A percentile compares a stretch with the other conserved stretches of the same genome.
Evolutionary conservation across 2,329 filamentous ascomycete species (phyloP).

Genomic region (Lachnum nothofagi): DNA sequence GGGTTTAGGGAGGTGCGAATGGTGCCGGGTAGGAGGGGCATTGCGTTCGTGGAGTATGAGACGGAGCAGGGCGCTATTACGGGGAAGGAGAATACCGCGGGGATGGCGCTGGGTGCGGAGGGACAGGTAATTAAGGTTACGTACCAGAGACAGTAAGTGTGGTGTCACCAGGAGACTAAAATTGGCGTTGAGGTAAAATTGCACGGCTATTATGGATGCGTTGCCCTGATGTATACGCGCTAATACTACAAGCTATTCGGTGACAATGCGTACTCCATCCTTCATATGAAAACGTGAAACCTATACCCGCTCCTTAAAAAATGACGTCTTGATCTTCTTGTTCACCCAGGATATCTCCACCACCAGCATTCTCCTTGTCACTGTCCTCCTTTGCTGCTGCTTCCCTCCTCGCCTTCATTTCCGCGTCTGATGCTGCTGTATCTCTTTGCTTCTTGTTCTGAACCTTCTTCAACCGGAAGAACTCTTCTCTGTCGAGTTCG

Average conservation of each 20-base stretch:
- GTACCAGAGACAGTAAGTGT: constrained; percentile 76
- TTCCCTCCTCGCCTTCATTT: constrained; percentile 69
- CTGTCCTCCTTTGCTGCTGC: constrained; percentile 44
- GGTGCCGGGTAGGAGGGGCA: constrained; percentile 79
- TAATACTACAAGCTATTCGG: constrained; percentile 27
- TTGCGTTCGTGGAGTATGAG: constrained; percentile 97
- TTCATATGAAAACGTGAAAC: constrained; percentile 6
- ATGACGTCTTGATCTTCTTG: constrained; percentile 82
- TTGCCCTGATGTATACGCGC: constrained; percentile 16
- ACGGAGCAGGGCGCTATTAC: constrained; percentile 82
- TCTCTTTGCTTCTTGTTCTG: constrained; percentile 79
- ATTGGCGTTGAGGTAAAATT: neutral
- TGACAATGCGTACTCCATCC: constrained; percentile 14
- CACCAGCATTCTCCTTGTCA: constrained; percentile 40
- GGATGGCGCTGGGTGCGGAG: constrained; percentile 71
- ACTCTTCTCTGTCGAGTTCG: constrained; percentile 95
- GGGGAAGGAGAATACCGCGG: constrained; percentile 88
- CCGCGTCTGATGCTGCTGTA: constrained; percentile 64
- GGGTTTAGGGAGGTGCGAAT: constrained; percentile 89
- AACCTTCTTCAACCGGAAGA: constrained; percentile 95
- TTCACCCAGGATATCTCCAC: constrained; percentile 65
- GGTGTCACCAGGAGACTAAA: neutral
- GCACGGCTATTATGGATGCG: constrained; percentile 2
- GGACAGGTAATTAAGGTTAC: constrained; percentile 86
- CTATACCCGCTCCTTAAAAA: constrained; percentile 48